Conservation (phyloP, 1,284 basidiomycete genomes). For the Pholiota adiposa region DNA sequence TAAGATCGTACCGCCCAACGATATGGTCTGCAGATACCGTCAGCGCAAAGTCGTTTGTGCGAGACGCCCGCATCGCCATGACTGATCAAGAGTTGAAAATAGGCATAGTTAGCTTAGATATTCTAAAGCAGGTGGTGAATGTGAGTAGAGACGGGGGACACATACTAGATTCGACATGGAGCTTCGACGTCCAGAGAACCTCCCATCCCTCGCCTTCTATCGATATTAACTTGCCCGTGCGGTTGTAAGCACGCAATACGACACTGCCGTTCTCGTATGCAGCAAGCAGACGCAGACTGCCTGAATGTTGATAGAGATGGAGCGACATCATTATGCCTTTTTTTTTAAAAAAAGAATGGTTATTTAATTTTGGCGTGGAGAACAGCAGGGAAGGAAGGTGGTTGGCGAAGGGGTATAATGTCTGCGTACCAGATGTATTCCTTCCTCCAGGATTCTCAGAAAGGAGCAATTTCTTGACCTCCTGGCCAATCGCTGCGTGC, state of each 20-base stretch:
- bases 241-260: slow-evolving; percentile 58
- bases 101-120: too few relatives aligned
- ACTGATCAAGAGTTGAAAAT: slow-evolving; percentile 50
- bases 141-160: slow-evolving; percentile 24
- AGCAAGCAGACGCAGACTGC: slow-evolving; percentile 47
- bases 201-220: slow-evolving; percentile 79
- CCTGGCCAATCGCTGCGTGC: slow-evolving; percentile 80
- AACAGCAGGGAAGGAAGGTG: neutral
- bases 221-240: slow-evolving; percentile 47
- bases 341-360: too few relatives aligned
- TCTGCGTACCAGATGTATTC: slow-evolving; percentile 42
- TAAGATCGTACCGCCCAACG: slow-evolving; percentile 69
- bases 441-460: slow-evolving; percentile 51
- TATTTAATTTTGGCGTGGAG: too few relatives aligned
- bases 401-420: neutral
- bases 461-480: slow-evolving; percentile 35
- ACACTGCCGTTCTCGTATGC: slow-evolving; percentile 87
- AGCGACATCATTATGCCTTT: slow-evolving; percentile 88
- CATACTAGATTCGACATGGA: slow-evolving; percentile 80
- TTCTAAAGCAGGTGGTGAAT: neutral
- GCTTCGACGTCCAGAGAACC: slow-evolving; percentile 65
- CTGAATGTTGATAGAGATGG: slow-evolving; percentile 55
- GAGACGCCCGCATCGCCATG: slow-evolving; percentile 82
- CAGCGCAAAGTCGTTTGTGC: slow-evolving; percentile 63
- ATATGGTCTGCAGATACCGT: slow-evolving; percentile 87